These are phyloP conservation scores for Termitomyces sp. DNA, from an alignment of 768 basidiomycete genomes.

Conservation along the genomic window DNA sequence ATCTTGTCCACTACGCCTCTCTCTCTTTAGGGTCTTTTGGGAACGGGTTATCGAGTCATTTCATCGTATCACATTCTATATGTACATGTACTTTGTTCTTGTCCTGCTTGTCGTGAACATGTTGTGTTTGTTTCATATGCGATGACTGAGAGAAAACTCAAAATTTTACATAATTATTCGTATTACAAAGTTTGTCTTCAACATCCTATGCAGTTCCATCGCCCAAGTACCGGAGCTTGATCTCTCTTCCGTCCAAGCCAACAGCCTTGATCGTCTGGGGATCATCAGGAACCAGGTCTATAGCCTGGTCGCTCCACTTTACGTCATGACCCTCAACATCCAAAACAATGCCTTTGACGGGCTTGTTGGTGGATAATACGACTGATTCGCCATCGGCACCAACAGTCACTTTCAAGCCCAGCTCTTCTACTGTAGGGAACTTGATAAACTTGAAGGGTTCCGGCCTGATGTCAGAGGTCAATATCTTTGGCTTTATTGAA, in stretches of 20 bases:
- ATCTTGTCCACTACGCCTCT: neutral
- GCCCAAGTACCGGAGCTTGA: conserved; percentile 67
- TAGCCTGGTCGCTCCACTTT: conserved; percentile 83
- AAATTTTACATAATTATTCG: neutral
- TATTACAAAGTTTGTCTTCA: neutral
- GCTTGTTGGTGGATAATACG: conserved; percentile 49
- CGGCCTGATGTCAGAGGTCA: conserved; percentile 50
- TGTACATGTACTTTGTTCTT: conserved; percentile 7
- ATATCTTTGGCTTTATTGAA: neutral
- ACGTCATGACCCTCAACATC: conserved; percentile 70
- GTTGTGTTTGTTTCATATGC: neutral
- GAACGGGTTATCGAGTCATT: neutral
- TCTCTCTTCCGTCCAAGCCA: conserved; percentile 61
- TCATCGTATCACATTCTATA: neutral
- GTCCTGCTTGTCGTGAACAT: neutral
- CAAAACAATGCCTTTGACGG: conserved; percentile 85
- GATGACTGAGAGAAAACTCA: neutral
- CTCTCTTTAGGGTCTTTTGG: conserved; percentile 4
- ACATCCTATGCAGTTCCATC: conserved; percentile 57
- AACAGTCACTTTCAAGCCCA: conserved; percentile 52
- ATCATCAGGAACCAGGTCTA: conserved; percentile 88
- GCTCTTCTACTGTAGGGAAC: conserved; percentile 59
- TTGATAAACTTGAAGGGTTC: conserved; percentile 91
- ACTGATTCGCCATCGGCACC: conserved; percentile 53
- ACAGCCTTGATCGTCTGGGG: conserved; percentile 59